Percentiles rank a stretch among this genome's conserved stretches.
These are phyloP conservation scores for Penicillium italicum DNA, from an alignment of 2,329 filamentous ascomycete genomes.

Conservation along the genomic window DNA sequence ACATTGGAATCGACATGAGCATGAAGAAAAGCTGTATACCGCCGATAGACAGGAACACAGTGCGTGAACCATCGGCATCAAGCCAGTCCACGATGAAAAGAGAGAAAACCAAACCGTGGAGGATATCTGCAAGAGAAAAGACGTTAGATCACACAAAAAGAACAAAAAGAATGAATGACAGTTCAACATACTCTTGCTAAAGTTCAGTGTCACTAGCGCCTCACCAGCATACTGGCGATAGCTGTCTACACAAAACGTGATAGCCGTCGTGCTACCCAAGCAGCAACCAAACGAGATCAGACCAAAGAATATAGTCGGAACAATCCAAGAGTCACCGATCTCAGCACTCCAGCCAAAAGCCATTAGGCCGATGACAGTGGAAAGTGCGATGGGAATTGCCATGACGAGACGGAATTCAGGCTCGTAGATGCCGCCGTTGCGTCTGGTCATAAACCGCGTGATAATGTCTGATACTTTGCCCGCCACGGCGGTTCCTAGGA, in stretches of 20 bases:
- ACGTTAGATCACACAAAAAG: constrained; percentile 9
- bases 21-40: constrained; percentile 77
- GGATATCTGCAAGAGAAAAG: constrained; percentile 54
- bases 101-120: constrained; percentile 84
- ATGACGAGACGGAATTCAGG: constrained; percentile 90
- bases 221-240: constrained; percentile 93
- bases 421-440: constrained; percentile 91
- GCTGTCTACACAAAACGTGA: constrained; percentile 90
- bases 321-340: constrained; percentile 74
- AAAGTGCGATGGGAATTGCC: constrained; percentile 73
- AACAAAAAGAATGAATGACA: neutral
- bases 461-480: constrained; percentile 83
- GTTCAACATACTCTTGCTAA: constrained; percentile 67
- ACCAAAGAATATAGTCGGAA: constrained; percentile 90
- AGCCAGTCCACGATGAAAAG: constrained; percentile 88
- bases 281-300: constrained; percentile 89
- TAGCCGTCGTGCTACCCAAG: constrained; percentile 82
- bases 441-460: constrained; percentile 73
- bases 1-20: constrained; percentile 80
- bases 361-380: constrained; percentile 82
- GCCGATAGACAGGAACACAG: constrained; percentile 77
- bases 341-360: constrained; percentile 92
- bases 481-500: constrained; percentile 87
- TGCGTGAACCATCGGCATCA: constrained; percentile 67
- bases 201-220: constrained; percentile 89